These are phyloP conservation scores for Bruguiera parviflora DNA, from an alignment of 345 rosid genomes.

Conservation along the genomic window DNA sequence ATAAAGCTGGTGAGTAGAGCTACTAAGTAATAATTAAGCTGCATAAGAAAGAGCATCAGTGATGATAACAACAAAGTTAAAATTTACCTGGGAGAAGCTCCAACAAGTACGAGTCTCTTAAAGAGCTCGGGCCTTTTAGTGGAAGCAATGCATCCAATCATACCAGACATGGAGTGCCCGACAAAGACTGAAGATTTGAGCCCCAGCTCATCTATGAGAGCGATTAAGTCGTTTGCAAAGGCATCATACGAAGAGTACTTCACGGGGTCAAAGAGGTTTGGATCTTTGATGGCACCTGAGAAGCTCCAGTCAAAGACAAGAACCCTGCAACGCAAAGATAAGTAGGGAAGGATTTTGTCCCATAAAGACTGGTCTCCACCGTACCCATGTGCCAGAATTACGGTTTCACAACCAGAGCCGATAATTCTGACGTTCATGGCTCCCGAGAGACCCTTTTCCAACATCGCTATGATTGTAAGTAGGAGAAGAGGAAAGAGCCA, in stretches of 20 bases:
- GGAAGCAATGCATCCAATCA: conserved; percentile 90
- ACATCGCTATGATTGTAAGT: conserved; percentile 30
- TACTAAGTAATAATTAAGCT: not conserved
- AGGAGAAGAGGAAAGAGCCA: not conserved
- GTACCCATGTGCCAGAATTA: conserved; percentile 59
- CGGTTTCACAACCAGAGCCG: conserved; percentile 32
- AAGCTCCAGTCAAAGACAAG: conserved; percentile 73
- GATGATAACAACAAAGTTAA: not conserved
- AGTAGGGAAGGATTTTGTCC: conserved; percentile 36
- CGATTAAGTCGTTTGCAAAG: conserved; percentile 57
- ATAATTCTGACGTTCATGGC: conserved; percentile 61
- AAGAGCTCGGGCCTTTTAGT: conserved; percentile 71
- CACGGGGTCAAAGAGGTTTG: conserved; percentile 46
- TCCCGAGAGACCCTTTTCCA: conserved; percentile 36
- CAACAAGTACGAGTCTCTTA: conserved; percentile 48
- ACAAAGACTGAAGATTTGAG: conserved; percentile 44
- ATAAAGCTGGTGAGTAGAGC: too few species aligned
- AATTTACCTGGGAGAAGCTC: conserved; percentile 70
- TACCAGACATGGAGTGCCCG: conserved; percentile 90
- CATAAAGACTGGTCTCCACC: conserved; percentile 62
- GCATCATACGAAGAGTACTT: conserved; percentile 56
- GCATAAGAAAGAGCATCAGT: not conserved
- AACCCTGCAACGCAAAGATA: conserved; percentile 45
- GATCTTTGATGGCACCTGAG: conserved; percentile 63
- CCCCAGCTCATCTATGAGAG: conserved; percentile 54